Conservation (phyloP, 2,329 filamentous ascomycete species). For the Aspergillus ochraceus region DNA sequence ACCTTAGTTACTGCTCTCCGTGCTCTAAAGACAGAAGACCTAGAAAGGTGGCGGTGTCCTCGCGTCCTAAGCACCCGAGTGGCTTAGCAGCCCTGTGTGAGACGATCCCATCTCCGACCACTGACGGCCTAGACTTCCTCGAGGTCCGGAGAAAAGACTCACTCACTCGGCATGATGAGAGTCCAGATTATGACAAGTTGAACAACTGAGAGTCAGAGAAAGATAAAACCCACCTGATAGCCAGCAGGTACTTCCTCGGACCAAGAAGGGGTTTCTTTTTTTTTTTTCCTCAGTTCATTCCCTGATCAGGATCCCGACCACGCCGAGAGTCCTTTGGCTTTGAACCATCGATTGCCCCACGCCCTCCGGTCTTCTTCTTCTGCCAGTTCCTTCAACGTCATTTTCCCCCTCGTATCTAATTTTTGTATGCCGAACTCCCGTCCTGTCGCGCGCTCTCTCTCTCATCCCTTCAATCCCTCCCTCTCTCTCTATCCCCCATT, state of each 20-base stretch:
- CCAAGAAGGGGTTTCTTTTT: not conserved
- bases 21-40: too few relatives aligned
- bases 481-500: not conserved
- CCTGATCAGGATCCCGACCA: not conserved
- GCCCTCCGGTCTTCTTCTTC: conserved; percentile 1
- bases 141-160: not conserved
- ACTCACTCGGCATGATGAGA: not conserved
- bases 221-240: not conserved
- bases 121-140: not conserved
- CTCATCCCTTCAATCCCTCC: not conserved
- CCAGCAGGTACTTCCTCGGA: not conserved
- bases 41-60: conserved; percentile 15
- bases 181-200: too few relatives aligned
- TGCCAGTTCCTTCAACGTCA: conserved; percentile 11
- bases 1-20: too few relatives aligned
- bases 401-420: conserved; percentile 6
- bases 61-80: not conserved
- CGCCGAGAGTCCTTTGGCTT: not conserved
- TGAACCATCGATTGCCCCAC: conserved; percentile 13
- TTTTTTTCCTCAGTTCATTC: not conserved
- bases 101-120: conserved; percentile 3
- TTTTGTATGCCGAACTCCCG: conserved; percentile 9
- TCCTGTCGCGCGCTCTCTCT: conserved; percentile 5
- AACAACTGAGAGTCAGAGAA: not conserved
- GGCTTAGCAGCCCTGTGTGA: conserved; percentile 8